Evolutionary conservation across 306 rosid species (phyloP).

Genomic region (Begonia peltatifolia): DNA sequence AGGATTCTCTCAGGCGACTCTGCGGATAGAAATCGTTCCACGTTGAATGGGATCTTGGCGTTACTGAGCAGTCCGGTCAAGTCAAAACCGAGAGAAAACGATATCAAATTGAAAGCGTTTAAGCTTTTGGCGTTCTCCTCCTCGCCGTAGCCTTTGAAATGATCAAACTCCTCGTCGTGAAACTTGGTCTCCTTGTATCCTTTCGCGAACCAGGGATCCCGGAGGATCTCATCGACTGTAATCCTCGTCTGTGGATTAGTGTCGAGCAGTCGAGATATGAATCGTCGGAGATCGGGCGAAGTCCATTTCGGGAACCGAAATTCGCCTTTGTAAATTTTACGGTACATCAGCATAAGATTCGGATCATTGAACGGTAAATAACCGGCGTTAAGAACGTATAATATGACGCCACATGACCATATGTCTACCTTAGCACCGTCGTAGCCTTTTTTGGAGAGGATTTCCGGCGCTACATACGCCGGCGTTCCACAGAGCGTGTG

Average conservation of each 20-base stretch:
- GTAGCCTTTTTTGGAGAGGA: slow-evolving; percentile 57
- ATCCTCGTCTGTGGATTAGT: slow-evolving; percentile 48
- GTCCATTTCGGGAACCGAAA: slow-evolving; percentile 53
- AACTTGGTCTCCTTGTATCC: slow-evolving; percentile 22
- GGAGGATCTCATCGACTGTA: slow-evolving; percentile 34
- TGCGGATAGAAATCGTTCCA: slow-evolving; percentile 38
- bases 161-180: slow-evolving; percentile 6
- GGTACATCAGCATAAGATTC: slow-evolving; percentile 32
- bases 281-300: slow-evolving; percentile 18
- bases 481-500: slow-evolving; percentile 86
- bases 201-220: slow-evolving; percentile 51
- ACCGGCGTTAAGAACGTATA: slow-evolving; percentile 36
- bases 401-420: slow-evolving; percentile 75
- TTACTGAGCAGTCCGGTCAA: slow-evolving; percentile 34
- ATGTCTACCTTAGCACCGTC: slow-evolving; percentile 64
- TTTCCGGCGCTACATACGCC: slow-evolving; percentile 80
- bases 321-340: slow-evolving; percentile 65
- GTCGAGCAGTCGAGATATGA: slow-evolving; percentile 47
- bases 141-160: slow-evolving; percentile 2
- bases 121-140: slow-evolving; percentile 12
- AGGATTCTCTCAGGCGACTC: slow-evolving; percentile 29
- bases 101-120: slow-evolving; percentile 72
- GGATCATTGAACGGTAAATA: slow-evolving; percentile 67
- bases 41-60: slow-evolving; percentile 7
- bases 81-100: slow-evolving; percentile 52